Base-by-base conservation (phyloP, 768 basidiomycete genomes). In the Dioszegia aurantiaca region DNA sequence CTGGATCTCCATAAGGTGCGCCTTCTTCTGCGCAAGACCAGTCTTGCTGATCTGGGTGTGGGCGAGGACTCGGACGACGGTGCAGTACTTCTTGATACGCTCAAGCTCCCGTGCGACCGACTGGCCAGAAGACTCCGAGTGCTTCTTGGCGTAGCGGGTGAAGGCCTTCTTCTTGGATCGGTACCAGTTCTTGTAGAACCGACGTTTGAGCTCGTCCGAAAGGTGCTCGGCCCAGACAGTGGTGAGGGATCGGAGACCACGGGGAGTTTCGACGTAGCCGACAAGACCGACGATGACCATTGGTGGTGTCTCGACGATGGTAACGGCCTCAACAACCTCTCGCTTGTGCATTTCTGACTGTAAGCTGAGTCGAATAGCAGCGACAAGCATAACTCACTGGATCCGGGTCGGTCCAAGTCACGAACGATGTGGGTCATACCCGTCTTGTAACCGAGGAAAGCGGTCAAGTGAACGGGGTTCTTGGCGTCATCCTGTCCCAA, bases 141-240 rank as follows among this genome's bases (percentile, higher is more conserved):
- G 88, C 82, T 94, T 98, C 86, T 95, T 95, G 78, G 95, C 93
- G 80, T 99, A 99, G 77, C 91, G 90, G 75, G 95, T 99, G 86
- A 98, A 99, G 39, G 95, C 95, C 87, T 99, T 99, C 86, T 98
- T 98, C 89, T 99, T 99, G 48, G 91, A 94, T 70, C 90, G 87
- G 84, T 98, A 98, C 93, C 94, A 97, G 85, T 94, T 95, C 84
- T 73, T 74, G 88, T 98, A 97, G 87, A 99, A 97, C 70, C 95
- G 86, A 75, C 95, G 90, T 81, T 94, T 99, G 78, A 98, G 78
- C 78, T 97, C 93, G 78, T 97, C 95, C 37, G 90, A 93, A 41
- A 99, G 85, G 79, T 99, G 95, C 69, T 89, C 88, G 45, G 95
- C 93, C 95, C 81, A 81, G 78, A 95, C 93, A 61, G 95, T 99